Evolutionary conservation across 75 land plant species (phyloP).

Genomic region (Picea sitchensis): DNA sequence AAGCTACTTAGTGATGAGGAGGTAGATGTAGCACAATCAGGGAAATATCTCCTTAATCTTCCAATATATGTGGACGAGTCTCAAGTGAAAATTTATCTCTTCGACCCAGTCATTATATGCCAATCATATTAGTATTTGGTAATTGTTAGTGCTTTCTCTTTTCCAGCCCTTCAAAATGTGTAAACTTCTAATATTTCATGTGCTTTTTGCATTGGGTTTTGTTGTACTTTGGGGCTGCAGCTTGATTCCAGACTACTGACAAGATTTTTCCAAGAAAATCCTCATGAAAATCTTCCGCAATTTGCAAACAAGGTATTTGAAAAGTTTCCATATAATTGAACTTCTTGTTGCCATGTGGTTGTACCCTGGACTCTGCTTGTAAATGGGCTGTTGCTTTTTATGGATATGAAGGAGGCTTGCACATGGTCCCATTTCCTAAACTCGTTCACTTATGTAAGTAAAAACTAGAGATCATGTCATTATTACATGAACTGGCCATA

Average conservation of each 20-base stretch:
- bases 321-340: neutral
- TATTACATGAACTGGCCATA: too few relatives aligned
- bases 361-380: neutral
- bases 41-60: slow-evolving; percentile 92
- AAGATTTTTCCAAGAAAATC: slow-evolving; percentile 64
- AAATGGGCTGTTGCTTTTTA: neutral
- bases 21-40: slow-evolving; percentile 72
- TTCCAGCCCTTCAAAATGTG: neutral
- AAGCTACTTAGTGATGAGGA: slow-evolving; percentile 78
- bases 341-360: neutral
- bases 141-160: neutral
- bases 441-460: neutral
- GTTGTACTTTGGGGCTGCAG: slow-evolving; percentile 37
- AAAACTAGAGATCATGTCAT: neutral
- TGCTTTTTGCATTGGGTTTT: neutral
- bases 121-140: neutral
- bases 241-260: slow-evolving; percentile 73
- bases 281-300: slow-evolving; percentile 55
- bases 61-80: slow-evolving; percentile 89
- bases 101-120: neutral
- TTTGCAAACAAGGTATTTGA: slow-evolving; percentile 78
- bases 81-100: slow-evolving; percentile 43
- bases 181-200: neutral
- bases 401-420: slow-evolving; percentile 3
- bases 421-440: neutral